Evolutionary conservation across 192 early-diverging fungal genomes (phyloP).

Genomic region (Coemansia sp.): DNA sequence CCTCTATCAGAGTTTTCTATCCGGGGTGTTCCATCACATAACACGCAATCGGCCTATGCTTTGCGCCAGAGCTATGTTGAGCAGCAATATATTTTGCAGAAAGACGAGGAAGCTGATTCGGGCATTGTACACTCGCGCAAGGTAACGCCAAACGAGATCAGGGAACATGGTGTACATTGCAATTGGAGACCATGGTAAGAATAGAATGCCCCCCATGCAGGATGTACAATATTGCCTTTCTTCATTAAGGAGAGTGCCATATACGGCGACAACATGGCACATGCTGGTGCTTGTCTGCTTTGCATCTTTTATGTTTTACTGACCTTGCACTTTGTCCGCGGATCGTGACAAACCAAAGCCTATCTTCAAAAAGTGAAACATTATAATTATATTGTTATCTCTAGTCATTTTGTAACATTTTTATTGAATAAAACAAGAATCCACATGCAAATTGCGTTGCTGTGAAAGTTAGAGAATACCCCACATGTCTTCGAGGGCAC

Average conservation of each 20-base stretch:
- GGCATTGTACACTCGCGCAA: constrained; percentile 15
- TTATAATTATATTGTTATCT: no score
- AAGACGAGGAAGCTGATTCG: background rate
- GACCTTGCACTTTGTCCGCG: no score
- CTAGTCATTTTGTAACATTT: no score
- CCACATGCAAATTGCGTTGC: no score
- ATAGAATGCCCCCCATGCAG: no score
- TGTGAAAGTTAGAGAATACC: constrained; percentile 78
- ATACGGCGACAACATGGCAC: background rate
- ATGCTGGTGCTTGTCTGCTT: no score
- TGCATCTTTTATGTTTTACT: no score
- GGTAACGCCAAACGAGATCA: constrained; percentile 18
- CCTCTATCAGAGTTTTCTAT: constrained; percentile 43
- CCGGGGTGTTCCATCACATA: constrained; percentile 15
- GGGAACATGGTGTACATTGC: background rate
- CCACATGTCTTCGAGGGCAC: constrained; percentile 89
- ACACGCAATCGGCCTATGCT: background rate
- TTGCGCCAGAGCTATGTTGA: background rate
- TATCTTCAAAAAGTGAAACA: no score
- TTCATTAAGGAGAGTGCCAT: background rate
- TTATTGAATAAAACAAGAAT: no score
- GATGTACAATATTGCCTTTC: background rate
- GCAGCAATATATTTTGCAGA: background rate
- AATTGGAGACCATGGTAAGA: constrained; percentile 45
- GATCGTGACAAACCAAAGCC: no score